Evolutionary conservation across 2,329 filamentous ascomycete species (phyloP), one percentile per base, ranked within the genome.

Genomic region (Colletotrichum sp.): DNA sequence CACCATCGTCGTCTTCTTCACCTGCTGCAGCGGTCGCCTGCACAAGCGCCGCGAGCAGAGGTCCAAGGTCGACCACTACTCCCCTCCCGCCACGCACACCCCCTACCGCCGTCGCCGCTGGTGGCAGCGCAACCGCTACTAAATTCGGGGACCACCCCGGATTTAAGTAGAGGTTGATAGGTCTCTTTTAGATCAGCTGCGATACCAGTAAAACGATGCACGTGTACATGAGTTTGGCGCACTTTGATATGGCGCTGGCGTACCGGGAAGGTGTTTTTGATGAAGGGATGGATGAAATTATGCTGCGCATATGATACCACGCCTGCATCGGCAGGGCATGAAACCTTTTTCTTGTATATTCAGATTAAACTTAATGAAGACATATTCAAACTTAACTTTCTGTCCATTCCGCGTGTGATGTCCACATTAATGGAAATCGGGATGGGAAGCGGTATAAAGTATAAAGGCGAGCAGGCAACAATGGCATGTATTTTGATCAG

Each of bases 1-100:
- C 11, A 88, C 89, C 25, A 77, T 92, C 69, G 79, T 93, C 66
- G 88, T 93, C 72, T 89, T 94, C 79, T 85, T 93, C 78, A 91
- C 90, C 8, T 93, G 92, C 88, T 93, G 89, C 84, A 88, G 87
- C 71, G 85, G 87, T 11, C 85, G 90, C n/a, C 62, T 86, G 79
- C 85, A 85, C 79, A 83, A 84, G 76, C 81, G 83, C 55, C 84
- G 85, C 49, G 70, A 77, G 69, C 73, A 71, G 29, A 72, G 72
- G 6, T 55, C 74, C n/a, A 82, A 82, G 78, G 78, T 80, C 70
- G 81, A 82, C 63, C 79, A 81, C 64, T 81, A 81, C 69, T 80
- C 76, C 8, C 76, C 77, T 34, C 77, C 77, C 34, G 72, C 77
- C 32, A 76, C 72, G 29, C 69, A 77, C 44, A 72, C 69, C 15